These are phyloP conservation scores for Leccinum imitatum DNA, from an alignment of 768 basidiomycete species.

Conservation along the genomic window DNA sequence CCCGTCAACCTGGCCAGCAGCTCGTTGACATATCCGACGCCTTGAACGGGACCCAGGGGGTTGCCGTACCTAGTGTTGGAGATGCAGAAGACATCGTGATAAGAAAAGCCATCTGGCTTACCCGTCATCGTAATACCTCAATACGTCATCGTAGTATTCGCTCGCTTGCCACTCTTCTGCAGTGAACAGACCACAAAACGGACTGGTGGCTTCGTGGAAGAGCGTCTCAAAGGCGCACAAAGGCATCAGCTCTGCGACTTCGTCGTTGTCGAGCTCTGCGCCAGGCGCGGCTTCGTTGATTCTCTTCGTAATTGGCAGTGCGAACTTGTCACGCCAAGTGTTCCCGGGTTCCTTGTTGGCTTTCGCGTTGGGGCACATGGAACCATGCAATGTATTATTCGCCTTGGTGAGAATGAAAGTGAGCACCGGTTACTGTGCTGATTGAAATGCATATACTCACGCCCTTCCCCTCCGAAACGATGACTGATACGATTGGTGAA, in stretches of 20 bases:
- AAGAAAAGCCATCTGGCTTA: conserved; percentile 29
- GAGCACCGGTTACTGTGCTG: not conserved
- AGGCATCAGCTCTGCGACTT: conserved; percentile 61
- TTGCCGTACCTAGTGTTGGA: conserved; percentile 57
- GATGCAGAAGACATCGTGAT: not conserved
- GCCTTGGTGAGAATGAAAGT: conserved; percentile 29
- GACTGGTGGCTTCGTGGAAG: conserved; percentile 47
- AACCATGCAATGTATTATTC: conserved; percentile 70
- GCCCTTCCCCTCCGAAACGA: conserved; percentile 45
- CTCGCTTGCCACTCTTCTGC: conserved; percentile 59
- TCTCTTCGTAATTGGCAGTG: conserved; percentile 52
- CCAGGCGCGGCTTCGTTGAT: conserved; percentile 64
- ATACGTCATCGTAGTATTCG: conserved; percentile 70
- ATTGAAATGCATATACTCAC: conserved; percentile 36
- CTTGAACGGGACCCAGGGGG: conserved; percentile 69
- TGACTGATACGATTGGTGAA: conserved; percentile 50
- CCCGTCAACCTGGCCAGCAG: conserved; percentile 76
- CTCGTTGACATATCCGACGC: conserved; percentile 87
- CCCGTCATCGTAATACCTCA: conserved; percentile 80
- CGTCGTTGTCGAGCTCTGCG: conserved; percentile 52
- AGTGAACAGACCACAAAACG: conserved; percentile 72
- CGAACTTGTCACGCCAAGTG: conserved; percentile 57
- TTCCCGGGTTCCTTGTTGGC: conserved; percentile 42
- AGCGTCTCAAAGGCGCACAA: conserved; percentile 80
- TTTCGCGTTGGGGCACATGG: conserved; percentile 60